A percentile compares a stretch with the other conserved stretches of the same genome.
Evolutionary conservation across 2,329 filamentous ascomycete genomes (phyloP).

Genomic region (Furcasterigmium furcatum): DNA sequence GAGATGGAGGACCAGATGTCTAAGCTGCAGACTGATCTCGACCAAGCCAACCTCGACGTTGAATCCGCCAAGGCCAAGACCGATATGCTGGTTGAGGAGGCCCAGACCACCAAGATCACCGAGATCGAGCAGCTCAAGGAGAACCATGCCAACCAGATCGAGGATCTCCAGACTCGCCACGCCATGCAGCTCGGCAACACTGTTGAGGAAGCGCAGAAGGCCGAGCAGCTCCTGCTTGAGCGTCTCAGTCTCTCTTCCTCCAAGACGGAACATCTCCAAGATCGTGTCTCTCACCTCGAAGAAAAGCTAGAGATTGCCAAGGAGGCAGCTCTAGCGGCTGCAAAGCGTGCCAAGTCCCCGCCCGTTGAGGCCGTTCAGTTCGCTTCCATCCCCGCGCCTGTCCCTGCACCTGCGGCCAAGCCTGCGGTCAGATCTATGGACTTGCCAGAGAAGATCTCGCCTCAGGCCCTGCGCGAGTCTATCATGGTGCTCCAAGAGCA

Average conservation of each 20-base stretch:
- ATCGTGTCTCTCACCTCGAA: slow-evolving; percentile 79
- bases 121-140: slow-evolving; percentile 46
- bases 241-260: slow-evolving; percentile 78
- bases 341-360: slow-evolving; percentile 65
- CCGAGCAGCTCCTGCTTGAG: slow-evolving; percentile 77
- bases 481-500: slow-evolving; percentile 97
- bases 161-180: slow-evolving; percentile 74
- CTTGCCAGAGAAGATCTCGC: slow-evolving; percentile 82
- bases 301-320: slow-evolving; percentile 90
- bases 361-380: slow-evolving; percentile 30
- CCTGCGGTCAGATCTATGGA: slow-evolving; percentile 38
- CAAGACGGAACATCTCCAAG: slow-evolving; percentile 81
- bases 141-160: slow-evolving; percentile 66
- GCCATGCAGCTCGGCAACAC: slow-evolving; percentile 70
- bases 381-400: slow-evolving; percentile 24
- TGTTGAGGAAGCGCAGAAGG: slow-evolving; percentile 76
- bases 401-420: slow-evolving; percentile 37
- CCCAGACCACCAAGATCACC: slow-evolving; percentile 63
- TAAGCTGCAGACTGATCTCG: slow-evolving; percentile 70
- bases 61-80: slow-evolving; percentile 78
- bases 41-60: slow-evolving; percentile 73
- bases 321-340: slow-evolving; percentile 80
- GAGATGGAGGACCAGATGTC: slow-evolving; percentile 78
- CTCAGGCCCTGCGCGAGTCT: slow-evolving; percentile 90
- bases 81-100: slow-evolving; percentile 82